Evolutionary conservation across 495 filamentous ascomycete species (phyloP), one percentile per base, ranked within the genome.

Genomic region (Aspergillus kassunensis): DNA sequence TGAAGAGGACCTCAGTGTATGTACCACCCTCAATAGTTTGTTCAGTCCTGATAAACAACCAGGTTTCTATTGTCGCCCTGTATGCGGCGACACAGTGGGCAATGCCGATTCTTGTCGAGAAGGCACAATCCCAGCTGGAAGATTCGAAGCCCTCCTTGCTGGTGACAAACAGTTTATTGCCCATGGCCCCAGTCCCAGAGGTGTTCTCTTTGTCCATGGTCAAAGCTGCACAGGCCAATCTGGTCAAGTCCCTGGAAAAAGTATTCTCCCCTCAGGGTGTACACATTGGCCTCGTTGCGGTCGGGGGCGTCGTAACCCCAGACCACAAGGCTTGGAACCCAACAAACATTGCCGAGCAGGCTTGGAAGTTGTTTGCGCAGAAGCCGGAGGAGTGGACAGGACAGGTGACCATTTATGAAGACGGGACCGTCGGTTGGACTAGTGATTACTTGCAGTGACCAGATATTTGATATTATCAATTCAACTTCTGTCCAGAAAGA

Each of bases 161-260:
- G 7, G 34, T 50, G 6, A 50, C 47, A 10, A 50, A 21, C 35
- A 50, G 47, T 13, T 18, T 50, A 9, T 35, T 50, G 19, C 47
- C 47, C 8, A 12, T 29, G 9, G 19, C 16, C 2, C 47, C 47
- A 6, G 16, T 40, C 23, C 47, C 47, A 18, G 8, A 50, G 2
- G 12, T 24, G 9, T 50, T 50, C 34, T 20, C 47, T 4, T 33
- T 50, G 2, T 50, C 47, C 8, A 39, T 50, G 47, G 34, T 25
- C 19, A 50, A 50, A 34, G 33, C 47, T 15, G 47, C 47, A 18
- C 47, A 50, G 19, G 18, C 35, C 9, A 50, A 50, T 30, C 35
- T 50, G 1, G 34, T 41, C 19, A 50, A 50, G 16, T 50, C 47
- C 4, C 34, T 50, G 11, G 19, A 40, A n/a, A 40, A 40, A 29